Evolutionary conservation across 2,329 filamentous ascomycete genomes (phyloP), one percentile per base, ranked within the genome.

Genomic region (Sordariomycetes sp.): DNA sequence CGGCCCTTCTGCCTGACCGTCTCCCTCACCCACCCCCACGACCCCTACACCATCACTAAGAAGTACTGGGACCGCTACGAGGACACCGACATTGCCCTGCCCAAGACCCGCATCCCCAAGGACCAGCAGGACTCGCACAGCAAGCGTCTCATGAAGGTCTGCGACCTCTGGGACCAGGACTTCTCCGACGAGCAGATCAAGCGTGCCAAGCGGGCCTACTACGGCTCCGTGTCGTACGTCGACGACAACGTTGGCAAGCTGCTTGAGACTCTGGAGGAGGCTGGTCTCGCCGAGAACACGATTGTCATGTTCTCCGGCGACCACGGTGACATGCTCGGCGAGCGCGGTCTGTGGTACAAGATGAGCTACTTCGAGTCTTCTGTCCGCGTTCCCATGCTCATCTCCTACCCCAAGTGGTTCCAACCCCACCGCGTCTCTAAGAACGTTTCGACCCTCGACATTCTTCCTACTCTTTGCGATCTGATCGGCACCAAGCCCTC

Each of bases 361-460:
- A 95, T 95, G 88, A 86, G 78, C 52, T 95, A 92, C 72, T 94
- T 87, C 49, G 88, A 95, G 69, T 81, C 81, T 26, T 94, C 86
- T 10, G 86, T 86, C 30, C 82, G 88, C 19, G 88, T 95, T 16
- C 88, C 88, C 2, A 79, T 95, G 53, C 68, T 95, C 43, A 72
- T 94, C 54, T 81, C 86, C 57, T 78, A 88, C 48, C 88, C 88
- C 18, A 69, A 78, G 47, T 72, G 70, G 40, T 94, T 90, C 57
- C 55, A 68, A 11, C 79, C 87, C 21, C 86, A 79, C 63, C 81
- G 78, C 21, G 82, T 95, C 19, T 70, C 72, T 14, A 70, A 90
- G 57, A 93, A 88, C 43, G 88, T 95, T 10, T 94, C 86, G 9
- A 94, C 88, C 0, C 75, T 95, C 50, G 88, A 95, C 52, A 76